These are phyloP conservation scores for Phanerodontia chrysosporium DNA, from an alignment of 768 basidiomycete genomes.

Conservation along the genomic window DNA sequence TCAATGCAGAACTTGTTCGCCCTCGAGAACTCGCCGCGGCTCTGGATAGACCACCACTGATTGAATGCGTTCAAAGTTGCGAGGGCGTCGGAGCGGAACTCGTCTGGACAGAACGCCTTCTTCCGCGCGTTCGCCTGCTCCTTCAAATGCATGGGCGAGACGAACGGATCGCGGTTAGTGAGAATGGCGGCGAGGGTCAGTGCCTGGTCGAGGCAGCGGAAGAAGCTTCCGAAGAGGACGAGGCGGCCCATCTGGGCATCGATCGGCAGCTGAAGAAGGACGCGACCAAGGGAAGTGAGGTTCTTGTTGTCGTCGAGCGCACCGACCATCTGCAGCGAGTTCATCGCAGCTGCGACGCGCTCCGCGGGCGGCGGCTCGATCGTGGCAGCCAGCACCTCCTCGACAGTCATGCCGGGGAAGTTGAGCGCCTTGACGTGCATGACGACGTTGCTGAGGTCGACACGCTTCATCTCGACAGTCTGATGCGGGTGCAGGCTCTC, in stretches of 20 bases:
- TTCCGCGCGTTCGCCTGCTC: slow-evolving; percentile 67
- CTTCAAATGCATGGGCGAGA: slow-evolving; percentile 76
- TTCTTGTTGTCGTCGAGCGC: slow-evolving; percentile 74
- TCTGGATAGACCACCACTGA: slow-evolving; percentile 72
- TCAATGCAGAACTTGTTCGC: slow-evolving; percentile 78
- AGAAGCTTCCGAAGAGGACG: slow-evolving; percentile 87
- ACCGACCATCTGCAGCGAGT: slow-evolving; percentile 77
- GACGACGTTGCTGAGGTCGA: slow-evolving; percentile 85
- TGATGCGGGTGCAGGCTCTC: slow-evolving; percentile 69
- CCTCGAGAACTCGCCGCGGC: slow-evolving; percentile 52
- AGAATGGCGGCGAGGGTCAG: slow-evolving; percentile 89
- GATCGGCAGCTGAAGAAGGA: slow-evolving; percentile 85
- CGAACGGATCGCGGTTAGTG: slow-evolving; percentile 86
- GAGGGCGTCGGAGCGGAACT: slow-evolving; percentile 83
- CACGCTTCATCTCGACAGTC: slow-evolving; percentile 92
- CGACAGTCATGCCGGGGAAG: slow-evolving; percentile 80
- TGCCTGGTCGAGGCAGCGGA: slow-evolving; percentile 85
- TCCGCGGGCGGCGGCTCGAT: slow-evolving; percentile 85
- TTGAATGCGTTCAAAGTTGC: slow-evolving; percentile 80
- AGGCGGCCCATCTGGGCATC: slow-evolving; percentile 88
- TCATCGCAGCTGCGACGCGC: slow-evolving; percentile 77
- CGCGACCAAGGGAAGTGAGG: slow-evolving; percentile 82
- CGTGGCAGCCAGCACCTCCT: slow-evolving; percentile 77
- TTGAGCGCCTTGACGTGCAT: slow-evolving; percentile 96
- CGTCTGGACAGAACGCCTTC: slow-evolving; percentile 69